These are phyloP conservation scores for Linum trigynum DNA, from an alignment of 345 rosid species.

Conservation along the genomic window DNA sequence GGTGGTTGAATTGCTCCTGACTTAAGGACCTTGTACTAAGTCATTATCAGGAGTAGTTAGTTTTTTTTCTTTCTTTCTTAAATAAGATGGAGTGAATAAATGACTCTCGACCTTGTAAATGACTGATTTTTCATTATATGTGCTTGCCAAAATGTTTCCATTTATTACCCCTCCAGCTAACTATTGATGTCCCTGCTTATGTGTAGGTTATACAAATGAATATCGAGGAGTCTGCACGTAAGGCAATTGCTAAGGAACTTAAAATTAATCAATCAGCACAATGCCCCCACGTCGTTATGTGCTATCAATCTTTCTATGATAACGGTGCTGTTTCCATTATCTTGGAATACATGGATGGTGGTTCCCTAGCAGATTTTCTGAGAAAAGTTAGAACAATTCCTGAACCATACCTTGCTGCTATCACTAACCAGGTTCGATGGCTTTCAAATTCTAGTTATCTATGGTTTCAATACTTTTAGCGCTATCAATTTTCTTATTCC, in stretches of 20 bases:
- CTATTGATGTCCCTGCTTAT: not conserved
- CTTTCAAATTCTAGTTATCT: not conserved
- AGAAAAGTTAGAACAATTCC: slow-evolving; percentile 60
- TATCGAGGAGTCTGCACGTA: slow-evolving; percentile 52
- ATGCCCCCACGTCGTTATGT: slow-evolving; percentile 69
- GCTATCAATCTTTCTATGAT: slow-evolving; percentile 69
- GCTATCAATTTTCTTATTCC: slow-evolving; percentile 8
- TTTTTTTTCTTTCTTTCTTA: too few species aligned
- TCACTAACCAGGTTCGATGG: slow-evolving; percentile 63
- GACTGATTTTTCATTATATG: not conserved
- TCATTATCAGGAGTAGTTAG: not conserved
- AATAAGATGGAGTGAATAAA: too few species aligned
- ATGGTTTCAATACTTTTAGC: not conserved
- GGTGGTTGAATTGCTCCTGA: not conserved
- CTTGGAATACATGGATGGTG: slow-evolving; percentile 91
- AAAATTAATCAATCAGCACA: slow-evolving; percentile 73
- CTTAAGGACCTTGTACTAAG: not conserved
- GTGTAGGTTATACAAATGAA: slow-evolving; percentile 71
- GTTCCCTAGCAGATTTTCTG: slow-evolving; percentile 75
- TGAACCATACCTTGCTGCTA: slow-evolving; percentile 62
- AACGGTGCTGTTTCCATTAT: slow-evolving; percentile 79
- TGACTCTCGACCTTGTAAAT: not conserved
- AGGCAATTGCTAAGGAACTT: slow-evolving; percentile 64
- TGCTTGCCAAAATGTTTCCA: not conserved
- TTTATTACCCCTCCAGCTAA: not conserved